Base-by-base conservation (phyloP, 2,329 filamentous ascomycete species). In the Tolypocladium paradoxum region DNA sequence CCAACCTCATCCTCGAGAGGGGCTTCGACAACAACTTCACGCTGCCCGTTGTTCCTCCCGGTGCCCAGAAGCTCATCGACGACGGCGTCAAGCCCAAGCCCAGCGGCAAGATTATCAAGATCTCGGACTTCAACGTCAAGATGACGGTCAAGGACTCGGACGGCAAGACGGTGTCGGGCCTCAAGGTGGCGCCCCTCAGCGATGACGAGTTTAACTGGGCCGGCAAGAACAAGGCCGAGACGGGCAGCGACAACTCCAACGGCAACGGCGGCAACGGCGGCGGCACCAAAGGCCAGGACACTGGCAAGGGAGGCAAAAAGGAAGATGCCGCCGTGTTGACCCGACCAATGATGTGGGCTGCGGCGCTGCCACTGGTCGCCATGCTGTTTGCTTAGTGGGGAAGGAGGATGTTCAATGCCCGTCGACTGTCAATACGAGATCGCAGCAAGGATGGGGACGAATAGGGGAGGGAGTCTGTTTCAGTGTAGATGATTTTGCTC, bases 1-100 rank as follows among this genome's bases (percentile, higher is more conserved):
- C 75, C 34, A 77, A 74, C 55, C 75, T 95, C 52, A 91, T 96
- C 71, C 77, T 74, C 55, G 74, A 75, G 58, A 71, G 77, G 55
- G 79, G 77, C 56, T 95, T 96, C 76, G 80, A 79, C 70, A 84
- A 73, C 68, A 86, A 89, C 76, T 97, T 95, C 73, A 85, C 84
- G 47, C 74, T 96, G 54, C 91, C 87, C 48, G 71, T 64, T 4
- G 75, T 82, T 6, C 90, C 90, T 14, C 74, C 79, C 4, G 87
- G 84, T 58, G 84, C 83, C 38, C 75, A 84, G 56, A 76, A 79
- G 47, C 76, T 96, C 63, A 92, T 96, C 65, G 76, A 88, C 59
- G 82, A 86, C 49, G 91, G 92, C 57, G 80, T 95, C 55, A 73
- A 70, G 49, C 80, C 79, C 57, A 79, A 83, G 53, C 82, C 83